Evolutionary conservation across 179 eudicot genomes (phyloP), one percentile per base, ranked within the genome.

Genomic region (Nepenthes alata): DNA sequence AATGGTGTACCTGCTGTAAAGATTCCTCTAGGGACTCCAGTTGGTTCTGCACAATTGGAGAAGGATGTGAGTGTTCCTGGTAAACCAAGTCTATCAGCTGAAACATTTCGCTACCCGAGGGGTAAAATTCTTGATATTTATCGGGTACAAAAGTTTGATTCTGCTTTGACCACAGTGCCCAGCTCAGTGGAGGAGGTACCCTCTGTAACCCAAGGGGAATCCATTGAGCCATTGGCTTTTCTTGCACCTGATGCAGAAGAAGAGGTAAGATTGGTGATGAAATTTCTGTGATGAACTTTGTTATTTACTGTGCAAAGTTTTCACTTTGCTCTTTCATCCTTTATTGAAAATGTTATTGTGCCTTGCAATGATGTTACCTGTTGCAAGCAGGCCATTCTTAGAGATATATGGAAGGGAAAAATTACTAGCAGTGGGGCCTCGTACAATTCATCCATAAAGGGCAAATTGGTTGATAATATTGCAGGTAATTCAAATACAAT

Each of bases 101-200:
- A 73, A 67, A 48, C 67, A 41, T 93, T 78, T 72, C 76, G 74
- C 61, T 89, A 89, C 53, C 95, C 98, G 5, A 85, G 98, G 81
- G 97, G 84, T 16, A 89, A 85, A 68, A 82, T 89, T 69, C 86
- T 93, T 71, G 97, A 89, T 67, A 87, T 93, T 73, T 93, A 93
- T 70, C 95, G 98, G 35, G 57, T 61, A 67, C 83, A 78, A 68
- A 87, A 80, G 70, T 57, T 74, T 39, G 78, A 75, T 68, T 64
- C 82, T 9, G 67, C 81, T 58, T 71, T 74, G 59, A 65, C 65
- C 53, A 67, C 37, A 16, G 66, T 78, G 68, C 82, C 86, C 54
- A 77, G 77, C 13, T 59, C 65, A 55, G 59, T 89, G 73, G 93
- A 86, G 76, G 81, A 81, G 67, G 75, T 74, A 57, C 75, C 86